Base-by-base conservation (phyloP, 768 basidiomycete genomes). In the Gloeophyllum trabeum region DNA sequence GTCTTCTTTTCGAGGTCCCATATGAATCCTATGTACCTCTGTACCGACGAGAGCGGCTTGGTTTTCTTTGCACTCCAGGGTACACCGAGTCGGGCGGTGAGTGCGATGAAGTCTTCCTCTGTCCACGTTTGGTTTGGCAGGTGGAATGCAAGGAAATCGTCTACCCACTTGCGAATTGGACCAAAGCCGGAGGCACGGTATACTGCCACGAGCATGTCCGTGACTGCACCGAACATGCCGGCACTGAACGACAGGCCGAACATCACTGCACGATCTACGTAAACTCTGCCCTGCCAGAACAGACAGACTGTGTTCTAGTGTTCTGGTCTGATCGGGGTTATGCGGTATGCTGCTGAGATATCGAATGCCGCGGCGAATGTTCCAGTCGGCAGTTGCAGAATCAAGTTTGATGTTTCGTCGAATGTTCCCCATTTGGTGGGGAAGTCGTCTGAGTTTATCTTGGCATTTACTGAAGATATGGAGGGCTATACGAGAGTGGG, bases 341-440 rank as follows among this genome's bases (percentile, higher is more conserved):
- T 51, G 3, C 60, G 48, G 40, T 60, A 65, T 4, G 67, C 63
- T 1, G 62, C 46, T 24, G 61, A 56, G 4, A 69, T 54, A 37
- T 70, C 66, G 23, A 64, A 58, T 0, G 63, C 59, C 0, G 66
- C 57, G 0, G 54, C 67, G 39, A 62, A 48, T 0, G 63, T 47
- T 7, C 61, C 61, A 0, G 47, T 44, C 0, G 67, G 67, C 1
- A 61, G 55, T 18, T 52, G 39, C 5, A 54, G 48, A 1, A 65
- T 50, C 3, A 58, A n/a, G 1, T 52, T 40, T 16, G 38, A 52
- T 19, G 52, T 51, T 3, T 53, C 46, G 0, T 47, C 42, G 39
- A 62, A 64, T 1, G 60, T 61, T 0, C 61, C 57, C 61, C 62
- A 64, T 6, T 39, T 57, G 44, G 55, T 58, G 13, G 44, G 45